phyloP scores from a whole-genome alignment of 2,329 filamentous ascomycete genomes.

The Pseudogymnoascus sp. region DNA sequence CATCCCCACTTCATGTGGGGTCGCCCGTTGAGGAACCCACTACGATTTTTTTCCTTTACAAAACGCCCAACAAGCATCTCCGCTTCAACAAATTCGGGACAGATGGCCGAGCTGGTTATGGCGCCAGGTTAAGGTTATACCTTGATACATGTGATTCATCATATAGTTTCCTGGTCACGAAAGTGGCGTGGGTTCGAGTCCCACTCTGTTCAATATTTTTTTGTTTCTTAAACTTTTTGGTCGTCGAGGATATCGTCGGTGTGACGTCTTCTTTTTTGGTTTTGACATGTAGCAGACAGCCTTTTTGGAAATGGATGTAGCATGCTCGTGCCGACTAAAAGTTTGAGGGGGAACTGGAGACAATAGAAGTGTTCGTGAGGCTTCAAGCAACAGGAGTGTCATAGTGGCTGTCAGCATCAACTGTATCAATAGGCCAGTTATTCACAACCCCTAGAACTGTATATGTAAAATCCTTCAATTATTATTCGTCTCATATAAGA shows the following conservation, averaged over 20 bases:
- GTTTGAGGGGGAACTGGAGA: background rate
- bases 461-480: background rate
- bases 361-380: no score
- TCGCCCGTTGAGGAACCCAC: background rate
- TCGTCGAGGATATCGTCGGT: background rate
- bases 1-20: background rate
- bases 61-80: background rate
- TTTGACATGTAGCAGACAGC: background rate
- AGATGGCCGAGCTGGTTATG: conserved; percentile 10
- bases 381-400: no score
- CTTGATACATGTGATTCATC: conserved; percentile 3
- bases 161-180: conserved; percentile 29
- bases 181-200: conserved; percentile 34
- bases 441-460: background rate
- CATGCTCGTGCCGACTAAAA: background rate
- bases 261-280: background rate
- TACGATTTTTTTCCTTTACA: background rate
- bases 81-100: conserved; percentile 6
- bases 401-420: no score
- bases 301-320: no score
- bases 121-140: conserved; percentile 10
- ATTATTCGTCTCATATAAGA: background rate
- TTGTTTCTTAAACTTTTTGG: background rate
- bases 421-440: background rate
- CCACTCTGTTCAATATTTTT: conserved; percentile 26